phyloP scores from a whole-genome alignment of 2,329 filamentous ascomycete species.

The Colletotrichum viniferum region DNA sequence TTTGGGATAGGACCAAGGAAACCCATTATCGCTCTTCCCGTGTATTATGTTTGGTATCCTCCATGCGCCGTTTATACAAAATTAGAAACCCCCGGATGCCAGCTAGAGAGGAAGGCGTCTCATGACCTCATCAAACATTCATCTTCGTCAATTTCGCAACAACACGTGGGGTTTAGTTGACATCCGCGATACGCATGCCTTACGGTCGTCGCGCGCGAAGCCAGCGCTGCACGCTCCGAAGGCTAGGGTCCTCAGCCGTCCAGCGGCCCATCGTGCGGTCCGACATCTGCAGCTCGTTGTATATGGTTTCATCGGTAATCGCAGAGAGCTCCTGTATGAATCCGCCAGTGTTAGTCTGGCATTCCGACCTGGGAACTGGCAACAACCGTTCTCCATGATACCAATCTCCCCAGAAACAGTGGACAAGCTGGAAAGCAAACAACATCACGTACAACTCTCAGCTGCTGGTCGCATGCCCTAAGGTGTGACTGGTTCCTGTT shows the following conservation, averaged over 20 bases:
- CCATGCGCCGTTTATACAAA: conserved; percentile 13
- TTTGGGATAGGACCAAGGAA: not conserved
- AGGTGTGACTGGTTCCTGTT: conserved; percentile 53
- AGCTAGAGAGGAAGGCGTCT: not conserved
- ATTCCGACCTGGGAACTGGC: not conserved
- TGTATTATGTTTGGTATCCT: conserved; percentile 4
- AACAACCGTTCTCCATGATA: not conserved
- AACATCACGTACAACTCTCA: conserved; percentile 56
- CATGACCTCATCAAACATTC: not conserved
- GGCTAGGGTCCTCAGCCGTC: conserved; percentile 65
- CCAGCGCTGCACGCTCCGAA: conserved; percentile 64
- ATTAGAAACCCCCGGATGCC: not conserved
- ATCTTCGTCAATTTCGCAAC: not conserved
- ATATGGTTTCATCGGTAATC: conserved; percentile 64
- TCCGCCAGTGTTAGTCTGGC: not conserved
- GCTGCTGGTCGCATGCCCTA: conserved; percentile 58
- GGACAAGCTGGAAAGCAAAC: not conserved
- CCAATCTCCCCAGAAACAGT: not conserved
- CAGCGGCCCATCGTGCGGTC: conserved; percentile 64
- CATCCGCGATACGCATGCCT: not conserved
- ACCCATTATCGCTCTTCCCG: not conserved
- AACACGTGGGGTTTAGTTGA: not conserved
- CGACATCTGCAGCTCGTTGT: conserved; percentile 56
- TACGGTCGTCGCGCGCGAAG: conserved; percentile 45
- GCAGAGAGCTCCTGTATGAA: conserved; percentile 57